Evolutionary conservation across 164 flowering plant species (phyloP).

Genomic region (Chimonanthus praecox): DNA sequence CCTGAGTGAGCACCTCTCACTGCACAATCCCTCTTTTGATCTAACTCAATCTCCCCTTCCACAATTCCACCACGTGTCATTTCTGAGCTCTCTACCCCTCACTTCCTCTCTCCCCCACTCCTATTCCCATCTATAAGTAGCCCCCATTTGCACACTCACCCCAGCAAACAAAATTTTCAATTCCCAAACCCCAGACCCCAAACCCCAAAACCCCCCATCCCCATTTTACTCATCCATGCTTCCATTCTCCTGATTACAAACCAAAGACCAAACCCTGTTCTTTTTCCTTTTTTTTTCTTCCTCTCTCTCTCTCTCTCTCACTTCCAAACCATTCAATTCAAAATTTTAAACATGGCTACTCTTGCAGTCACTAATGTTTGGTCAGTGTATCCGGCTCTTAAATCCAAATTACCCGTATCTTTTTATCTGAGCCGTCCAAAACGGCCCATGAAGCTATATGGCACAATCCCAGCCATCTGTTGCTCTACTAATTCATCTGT

Average conservation of each 20-base stretch:
- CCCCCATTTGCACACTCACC: background rate
- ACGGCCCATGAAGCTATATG: background rate
- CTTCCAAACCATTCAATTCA: background rate
- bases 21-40: background rate
- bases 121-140: background rate
- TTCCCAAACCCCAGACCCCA: no score
- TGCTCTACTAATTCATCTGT: slow-evolving; percentile 18
- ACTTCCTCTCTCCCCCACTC: background rate
- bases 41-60: background rate
- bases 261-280: no score
- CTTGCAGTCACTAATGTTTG: background rate
- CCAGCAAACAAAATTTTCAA: no score
- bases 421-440: slow-evolving; percentile 1
- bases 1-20: background rate
- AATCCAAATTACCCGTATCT: background rate
- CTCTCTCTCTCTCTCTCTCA: background rate
- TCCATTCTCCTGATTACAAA: no score
- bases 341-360: background rate
- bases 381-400: background rate
- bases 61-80: background rate
- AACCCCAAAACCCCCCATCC: no score
- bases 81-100: background rate
- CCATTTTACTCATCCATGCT: no score
- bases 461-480: background rate
- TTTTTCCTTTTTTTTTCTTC: background rate